Base-by-base conservation (phyloP, 2,329 filamentous ascomycete genomes). In the Fusarium cyanostomum region DNA sequence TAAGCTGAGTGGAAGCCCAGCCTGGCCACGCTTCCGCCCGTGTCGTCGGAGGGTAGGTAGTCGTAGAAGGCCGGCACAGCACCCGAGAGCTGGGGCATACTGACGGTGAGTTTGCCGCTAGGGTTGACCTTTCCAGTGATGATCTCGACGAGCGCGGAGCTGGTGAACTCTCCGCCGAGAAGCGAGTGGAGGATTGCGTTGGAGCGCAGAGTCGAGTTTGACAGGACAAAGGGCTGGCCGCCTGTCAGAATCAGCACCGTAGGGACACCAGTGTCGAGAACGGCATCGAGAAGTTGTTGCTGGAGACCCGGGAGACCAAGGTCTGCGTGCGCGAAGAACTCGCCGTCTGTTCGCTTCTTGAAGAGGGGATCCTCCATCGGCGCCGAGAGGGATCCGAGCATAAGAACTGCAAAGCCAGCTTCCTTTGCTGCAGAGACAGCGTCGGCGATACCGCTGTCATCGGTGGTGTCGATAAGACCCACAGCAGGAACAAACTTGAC, bases 161-260 rank as follows among this genome's bases (percentile, higher is more conserved):
- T 88, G 28, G 84, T 87, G 69, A 89, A 87, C 69, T 89, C 82
- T 3, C 88, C 86, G 0, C 86, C 86, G 2, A 90, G 78, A 60
- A 89, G 84, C 7, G 86, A 86, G 56, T 89, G 81, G 10, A 90
- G 56, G 8, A 90, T 84, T 1, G 84, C 85, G 54, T 84, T 83
- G 27, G 87, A 56, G 5, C 69, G 63, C 45, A 68, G 62, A 8
- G 72, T 72, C 9, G 70, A 72, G 28, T 73, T 64, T 31, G 41
- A 62, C 1, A 76, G 54, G 11, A 72, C 63, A 56, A 76, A 77
- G 0, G 70, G 65, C 52, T 77, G 74, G 7, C 74, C 73, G 2
- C 71, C 67, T 27, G 61, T 73, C 2, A 75, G 58, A 5, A 74
- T 56, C 5, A 76, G 55, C 2, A 76, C 52, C 1, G 74, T 75